Conservation (phyloP, 228 moss, liverwort and hornwort species). For the Sphagnum magellanicum region DNA sequence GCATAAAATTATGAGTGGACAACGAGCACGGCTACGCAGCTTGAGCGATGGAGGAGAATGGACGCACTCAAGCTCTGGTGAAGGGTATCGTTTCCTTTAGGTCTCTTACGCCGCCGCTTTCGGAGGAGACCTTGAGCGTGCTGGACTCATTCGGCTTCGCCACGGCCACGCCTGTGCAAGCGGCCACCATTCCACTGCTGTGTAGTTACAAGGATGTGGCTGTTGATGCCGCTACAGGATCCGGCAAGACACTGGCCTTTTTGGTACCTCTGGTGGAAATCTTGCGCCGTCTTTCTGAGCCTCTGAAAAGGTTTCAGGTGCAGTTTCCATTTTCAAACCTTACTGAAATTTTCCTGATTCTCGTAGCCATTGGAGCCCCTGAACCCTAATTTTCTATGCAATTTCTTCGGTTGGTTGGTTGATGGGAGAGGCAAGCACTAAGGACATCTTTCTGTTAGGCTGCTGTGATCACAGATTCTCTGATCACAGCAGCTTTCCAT, state of each 20-base stretch:
- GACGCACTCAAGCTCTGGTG: slow-evolving; percentile 1
- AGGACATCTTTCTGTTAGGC: too few relatives aligned
- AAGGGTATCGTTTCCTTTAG: slow-evolving; percentile 52
- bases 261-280: slow-evolving; percentile 85
- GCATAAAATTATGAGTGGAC: too few relatives aligned
- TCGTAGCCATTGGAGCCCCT: too few relatives aligned
- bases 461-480: too few relatives aligned
- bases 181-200: slow-evolving; percentile 81
- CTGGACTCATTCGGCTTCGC: slow-evolving; percentile 62
- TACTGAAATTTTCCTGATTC: too few relatives aligned
- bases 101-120: slow-evolving; percentile 54
- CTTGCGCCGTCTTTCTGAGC: slow-evolving; percentile 55
- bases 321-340: not conserved
- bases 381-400: too few relatives aligned
- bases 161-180: slow-evolving; percentile 83
- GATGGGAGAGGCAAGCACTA: too few relatives aligned
- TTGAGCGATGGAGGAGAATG: too few relatives aligned
- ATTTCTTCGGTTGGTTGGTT: too few relatives aligned
- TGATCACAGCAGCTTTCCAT: too few relatives aligned
- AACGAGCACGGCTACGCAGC: too few relatives aligned
- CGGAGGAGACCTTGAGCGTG: slow-evolving; percentile 64
- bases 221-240: slow-evolving; percentile 96
- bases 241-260: slow-evolving; percentile 91
- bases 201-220: slow-evolving; percentile 90
- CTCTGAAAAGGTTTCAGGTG: slow-evolving; percentile 81